phyloP scores from a whole-genome alignment of 2,329 filamentous ascomycete genomes.

The Aquanectria penicillioides region DNA sequence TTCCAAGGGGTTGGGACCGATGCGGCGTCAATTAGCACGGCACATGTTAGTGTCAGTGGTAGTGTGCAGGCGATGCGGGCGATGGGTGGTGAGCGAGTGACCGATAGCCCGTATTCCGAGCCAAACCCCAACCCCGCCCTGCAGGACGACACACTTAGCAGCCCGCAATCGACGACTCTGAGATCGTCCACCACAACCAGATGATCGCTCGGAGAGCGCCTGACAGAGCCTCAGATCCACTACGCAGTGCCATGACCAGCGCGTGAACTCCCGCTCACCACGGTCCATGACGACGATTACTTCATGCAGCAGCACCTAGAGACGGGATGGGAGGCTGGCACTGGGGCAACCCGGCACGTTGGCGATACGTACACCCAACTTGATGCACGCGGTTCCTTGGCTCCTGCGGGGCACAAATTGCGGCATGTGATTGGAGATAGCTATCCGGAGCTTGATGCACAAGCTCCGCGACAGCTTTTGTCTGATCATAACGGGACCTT shows the following conservation, averaged over 20 bases:
- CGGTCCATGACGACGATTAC: slow-evolving; percentile 15
- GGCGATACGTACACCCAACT: neutral
- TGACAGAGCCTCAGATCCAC: neutral
- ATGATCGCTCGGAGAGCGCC: neutral
- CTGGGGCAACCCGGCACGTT: slow-evolving; percentile 11
- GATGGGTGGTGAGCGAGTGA: neutral
- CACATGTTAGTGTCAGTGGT: too few relatives aligned
- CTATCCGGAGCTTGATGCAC: slow-evolving; percentile 24
- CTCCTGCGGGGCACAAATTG: slow-evolving; percentile 23
- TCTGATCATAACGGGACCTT: slow-evolving; percentile 21
- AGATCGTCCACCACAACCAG: too few relatives aligned
- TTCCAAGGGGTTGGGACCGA: neutral
- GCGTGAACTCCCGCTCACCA: slow-evolving; percentile 8
- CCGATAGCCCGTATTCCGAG: neutral
- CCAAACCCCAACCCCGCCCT: neutral
- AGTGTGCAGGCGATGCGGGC: too few relatives aligned
- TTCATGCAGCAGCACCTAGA: neutral
- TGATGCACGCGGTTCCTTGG: slow-evolving; percentile 15
- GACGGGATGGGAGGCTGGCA: slow-evolving; percentile 11
- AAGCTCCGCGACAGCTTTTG: slow-evolving; percentile 23
- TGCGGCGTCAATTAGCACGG: neutral
- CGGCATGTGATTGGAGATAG: slow-evolving; percentile 33
- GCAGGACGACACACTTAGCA: neutral
- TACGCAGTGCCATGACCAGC: neutral
- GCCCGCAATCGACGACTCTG: neutral